Percentiles rank a stretch among this genome's conserved stretches.
Conservation (phyloP, 2,329 filamentous ascomycete genomes). For the Monosporascus sp. region DNA sequence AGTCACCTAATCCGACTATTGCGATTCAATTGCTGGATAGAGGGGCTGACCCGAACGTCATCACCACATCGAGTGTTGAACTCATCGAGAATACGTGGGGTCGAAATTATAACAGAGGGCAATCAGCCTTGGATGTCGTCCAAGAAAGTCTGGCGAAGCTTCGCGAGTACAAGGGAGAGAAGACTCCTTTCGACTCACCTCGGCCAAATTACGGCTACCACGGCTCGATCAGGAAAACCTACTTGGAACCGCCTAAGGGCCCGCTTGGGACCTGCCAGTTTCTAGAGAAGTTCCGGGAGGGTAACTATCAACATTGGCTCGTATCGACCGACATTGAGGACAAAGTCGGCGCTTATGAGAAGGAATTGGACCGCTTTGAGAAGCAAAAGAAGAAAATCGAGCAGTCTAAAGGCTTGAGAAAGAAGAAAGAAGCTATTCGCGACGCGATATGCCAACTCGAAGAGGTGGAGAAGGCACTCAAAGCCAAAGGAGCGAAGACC, state of each 20-base stretch:
- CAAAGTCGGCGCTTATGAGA: slow-evolving; percentile 28
- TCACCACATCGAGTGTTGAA: slow-evolving; percentile 37
- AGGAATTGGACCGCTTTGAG: slow-evolving; percentile 28
- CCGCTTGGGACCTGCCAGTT: slow-evolving; percentile 43
- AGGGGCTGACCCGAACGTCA: slow-evolving; percentile 60
- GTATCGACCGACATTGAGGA: slow-evolving; percentile 33
- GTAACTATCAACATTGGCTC: slow-evolving; percentile 56
- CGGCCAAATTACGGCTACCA: slow-evolving; percentile 10
- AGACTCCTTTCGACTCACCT: slow-evolving; percentile 8
- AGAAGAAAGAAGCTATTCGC: slow-evolving; percentile 53
- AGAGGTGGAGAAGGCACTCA: slow-evolving; percentile 47
- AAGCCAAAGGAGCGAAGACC: slow-evolving; percentile 57
- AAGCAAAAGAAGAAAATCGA: slow-evolving; percentile 27
- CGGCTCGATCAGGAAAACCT: slow-evolving; percentile 12
- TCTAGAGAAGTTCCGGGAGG: slow-evolving; percentile 41
- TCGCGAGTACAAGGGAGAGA: slow-evolving; percentile 35
- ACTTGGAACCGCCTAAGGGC: slow-evolving; percentile 25
- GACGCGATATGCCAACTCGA: slow-evolving; percentile 47
- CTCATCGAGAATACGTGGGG: slow-evolving; percentile 28
- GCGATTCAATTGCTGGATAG: slow-evolving; percentile 54
- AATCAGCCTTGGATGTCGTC: slow-evolving; percentile 57
- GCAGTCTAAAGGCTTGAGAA: slow-evolving; percentile 25
- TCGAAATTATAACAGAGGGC: slow-evolving; percentile 31
- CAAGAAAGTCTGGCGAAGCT: slow-evolving; percentile 45
- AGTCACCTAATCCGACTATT: slow-evolving; percentile 38